Percentiles rank a stretch among this genome's conserved stretches.
Evolutionary conservation across 768 basidiomycete species (phyloP).

Genomic region (Leccinum subtestaceum): DNA sequence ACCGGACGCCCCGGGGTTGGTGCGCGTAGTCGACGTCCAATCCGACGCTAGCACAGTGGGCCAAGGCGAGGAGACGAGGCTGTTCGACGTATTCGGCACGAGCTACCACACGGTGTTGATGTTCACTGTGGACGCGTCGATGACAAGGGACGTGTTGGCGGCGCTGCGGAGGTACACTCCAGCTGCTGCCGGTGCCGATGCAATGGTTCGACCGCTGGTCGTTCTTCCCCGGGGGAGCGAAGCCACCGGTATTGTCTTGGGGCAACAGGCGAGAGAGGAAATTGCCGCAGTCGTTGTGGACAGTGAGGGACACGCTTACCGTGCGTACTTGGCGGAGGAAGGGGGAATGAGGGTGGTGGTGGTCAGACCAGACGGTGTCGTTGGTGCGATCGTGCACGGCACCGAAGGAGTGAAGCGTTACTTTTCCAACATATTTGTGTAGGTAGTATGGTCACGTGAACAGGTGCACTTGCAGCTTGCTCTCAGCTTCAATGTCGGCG

Average conservation of each 20-base stretch:
- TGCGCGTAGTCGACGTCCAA: constrained; percentile 1
- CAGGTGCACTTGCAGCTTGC: background rate
- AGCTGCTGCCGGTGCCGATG: background rate
- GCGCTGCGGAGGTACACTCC: background rate
- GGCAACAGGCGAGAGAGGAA: background rate
- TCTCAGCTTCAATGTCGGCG: constrained; percentile 40
- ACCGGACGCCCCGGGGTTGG: constrained; percentile 39
- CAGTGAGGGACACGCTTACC: background rate
- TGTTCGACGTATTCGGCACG: constrained; percentile 25
- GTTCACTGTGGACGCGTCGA: background rate
- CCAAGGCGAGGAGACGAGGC: constrained; percentile 1
- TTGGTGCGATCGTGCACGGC: constrained; percentile 12
- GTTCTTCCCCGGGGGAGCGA: background rate
- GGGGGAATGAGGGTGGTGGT: background rate
- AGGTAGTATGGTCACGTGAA: constrained; percentile 12
- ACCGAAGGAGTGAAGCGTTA: background rate
- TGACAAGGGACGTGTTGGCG: background rate
- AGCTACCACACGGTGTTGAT: background rate
- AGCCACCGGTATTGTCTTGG: background rate
- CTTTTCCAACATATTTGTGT: background rate
- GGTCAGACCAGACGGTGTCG: background rate
- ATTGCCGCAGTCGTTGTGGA: background rate
- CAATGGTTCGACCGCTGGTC: background rate
- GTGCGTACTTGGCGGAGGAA: background rate
- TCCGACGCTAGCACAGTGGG: background rate